Evolutionary conservation across 2,329 filamentous ascomycete species (phyloP).

Genomic region (Penicillium sclerotiorum): DNA sequence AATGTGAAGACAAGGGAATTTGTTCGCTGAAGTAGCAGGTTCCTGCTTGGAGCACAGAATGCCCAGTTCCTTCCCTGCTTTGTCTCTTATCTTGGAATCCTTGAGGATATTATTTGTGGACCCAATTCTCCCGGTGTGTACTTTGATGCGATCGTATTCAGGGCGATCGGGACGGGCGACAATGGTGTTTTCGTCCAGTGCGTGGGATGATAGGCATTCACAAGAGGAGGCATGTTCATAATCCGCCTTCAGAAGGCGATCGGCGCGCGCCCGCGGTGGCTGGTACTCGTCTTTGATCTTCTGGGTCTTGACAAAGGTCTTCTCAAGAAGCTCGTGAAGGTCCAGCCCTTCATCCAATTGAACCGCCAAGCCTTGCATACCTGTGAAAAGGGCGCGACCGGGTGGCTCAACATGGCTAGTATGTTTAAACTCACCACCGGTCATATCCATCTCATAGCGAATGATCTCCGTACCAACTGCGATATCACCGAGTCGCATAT

Average conservation of each 20-base stretch:
- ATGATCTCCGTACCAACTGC: background rate
- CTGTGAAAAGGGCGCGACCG: background rate
- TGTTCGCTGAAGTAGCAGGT: background rate
- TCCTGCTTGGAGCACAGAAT: background rate
- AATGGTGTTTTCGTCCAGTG: background rate
- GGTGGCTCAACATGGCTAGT: background rate
- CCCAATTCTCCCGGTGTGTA: background rate
- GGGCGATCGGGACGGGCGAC: background rate
- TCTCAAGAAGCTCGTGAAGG: background rate
- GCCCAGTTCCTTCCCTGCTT: background rate
- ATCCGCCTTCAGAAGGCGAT: background rate
- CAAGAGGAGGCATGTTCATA: background rate
- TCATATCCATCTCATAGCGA: background rate
- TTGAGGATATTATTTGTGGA: background rate
- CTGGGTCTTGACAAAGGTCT: constrained; percentile 1
- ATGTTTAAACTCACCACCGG: background rate
- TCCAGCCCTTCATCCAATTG: constrained; percentile 1
- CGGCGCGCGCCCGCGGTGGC: background rate
- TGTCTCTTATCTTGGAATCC: background rate
- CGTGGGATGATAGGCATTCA: background rate
- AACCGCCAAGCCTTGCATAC: background rate
- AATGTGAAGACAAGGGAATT: background rate
- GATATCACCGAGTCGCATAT: constrained; percentile 1
- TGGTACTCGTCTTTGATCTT: constrained; percentile 5
- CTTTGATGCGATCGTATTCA: constrained; percentile 2